These are phyloP conservation scores for Sanghuangporus sanghuang DNA, from an alignment of 1,284 basidiomycete species.

Conservation along the genomic window DNA sequence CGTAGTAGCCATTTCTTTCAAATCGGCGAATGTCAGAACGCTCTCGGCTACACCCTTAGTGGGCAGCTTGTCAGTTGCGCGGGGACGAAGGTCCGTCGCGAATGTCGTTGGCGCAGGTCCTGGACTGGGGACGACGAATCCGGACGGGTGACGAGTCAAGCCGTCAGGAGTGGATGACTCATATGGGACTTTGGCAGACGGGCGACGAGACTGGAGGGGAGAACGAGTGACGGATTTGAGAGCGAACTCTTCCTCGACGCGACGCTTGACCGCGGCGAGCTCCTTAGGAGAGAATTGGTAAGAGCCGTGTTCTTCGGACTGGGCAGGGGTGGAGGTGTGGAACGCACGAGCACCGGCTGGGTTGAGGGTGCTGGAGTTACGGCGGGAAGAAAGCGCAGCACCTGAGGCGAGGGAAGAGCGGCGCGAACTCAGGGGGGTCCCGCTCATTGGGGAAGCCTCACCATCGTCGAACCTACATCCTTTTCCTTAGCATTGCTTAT, in stretches of 20 bases:
- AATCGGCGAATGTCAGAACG: slow-evolving; percentile 8
- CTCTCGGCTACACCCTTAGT: slow-evolving; percentile 6
- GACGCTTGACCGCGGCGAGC: slow-evolving; percentile 9
- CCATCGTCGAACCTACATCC: slow-evolving; percentile 7
- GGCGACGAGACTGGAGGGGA: not conserved
- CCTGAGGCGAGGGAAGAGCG: not conserved
- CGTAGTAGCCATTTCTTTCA: slow-evolving; percentile 12
- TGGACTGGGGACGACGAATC: slow-evolving; percentile 12
- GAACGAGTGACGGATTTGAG: slow-evolving; percentile 6
- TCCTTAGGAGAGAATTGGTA: slow-evolving; percentile 12
- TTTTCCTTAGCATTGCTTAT: not conserved
- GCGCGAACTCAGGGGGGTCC: not conserved
- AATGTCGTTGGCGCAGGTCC: slow-evolving; percentile 1
- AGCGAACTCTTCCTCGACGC: slow-evolving; percentile 13
- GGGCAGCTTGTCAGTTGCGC: not conserved
- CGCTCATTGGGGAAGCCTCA: not conserved
- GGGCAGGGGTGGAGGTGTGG: not conserved
- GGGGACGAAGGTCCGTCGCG: not conserved
- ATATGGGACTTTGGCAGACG: slow-evolving; percentile 5
- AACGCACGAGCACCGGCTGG: slow-evolving; percentile 1
- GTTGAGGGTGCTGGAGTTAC: not conserved
- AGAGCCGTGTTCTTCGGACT: slow-evolving; percentile 3
- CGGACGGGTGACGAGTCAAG: slow-evolving; percentile 3
- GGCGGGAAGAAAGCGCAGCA: not conserved
- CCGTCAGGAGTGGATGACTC: not conserved